phyloP scores from a whole-genome alignment of 148 eudicot species.

The Camellia lanceoleosa region DNA sequence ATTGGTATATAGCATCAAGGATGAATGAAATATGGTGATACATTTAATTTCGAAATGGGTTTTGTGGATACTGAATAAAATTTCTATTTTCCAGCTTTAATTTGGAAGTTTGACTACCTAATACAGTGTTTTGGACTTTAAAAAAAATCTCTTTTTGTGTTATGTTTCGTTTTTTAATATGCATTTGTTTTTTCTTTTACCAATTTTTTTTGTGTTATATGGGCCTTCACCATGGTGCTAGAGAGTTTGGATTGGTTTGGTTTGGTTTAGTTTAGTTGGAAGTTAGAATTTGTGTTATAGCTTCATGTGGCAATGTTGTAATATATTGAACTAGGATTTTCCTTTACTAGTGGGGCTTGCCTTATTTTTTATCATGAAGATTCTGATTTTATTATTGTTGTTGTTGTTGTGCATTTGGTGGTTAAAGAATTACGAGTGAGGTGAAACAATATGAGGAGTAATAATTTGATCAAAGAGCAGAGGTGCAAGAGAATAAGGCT shows the following conservation, averaged over 20 bases:
- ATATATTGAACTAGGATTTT: not conserved
- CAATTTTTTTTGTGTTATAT: not conserved
- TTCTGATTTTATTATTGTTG: not conserved
- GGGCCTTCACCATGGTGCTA: not conserved
- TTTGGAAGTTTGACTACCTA: not conserved
- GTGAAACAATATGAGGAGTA: constrained; percentile 40
- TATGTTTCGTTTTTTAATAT: not conserved
- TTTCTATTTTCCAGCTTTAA: not conserved
- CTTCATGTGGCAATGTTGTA: not conserved
- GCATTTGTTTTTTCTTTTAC: not conserved
- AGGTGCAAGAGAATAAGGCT: constrained; percentile 17
- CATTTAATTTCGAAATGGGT: not conserved
- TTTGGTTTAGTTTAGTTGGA: not conserved
- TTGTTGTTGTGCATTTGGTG: constrained; percentile 12
- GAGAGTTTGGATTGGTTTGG: not conserved
- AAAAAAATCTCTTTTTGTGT: not conserved
- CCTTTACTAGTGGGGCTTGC: too few relatives aligned
- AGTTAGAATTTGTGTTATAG: not conserved
- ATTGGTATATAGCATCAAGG: not conserved
- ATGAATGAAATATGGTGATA: not conserved
- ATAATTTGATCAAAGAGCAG: constrained; percentile 21
- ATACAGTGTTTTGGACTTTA: not conserved
- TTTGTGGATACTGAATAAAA: not conserved
- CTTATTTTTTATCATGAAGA: not conserved
- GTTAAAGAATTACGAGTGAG: constrained; percentile 26